Evolutionary conservation across 495 filamentous ascomycete genomes (phyloP).

Genomic region (Stereocaulon alpinum): DNA sequence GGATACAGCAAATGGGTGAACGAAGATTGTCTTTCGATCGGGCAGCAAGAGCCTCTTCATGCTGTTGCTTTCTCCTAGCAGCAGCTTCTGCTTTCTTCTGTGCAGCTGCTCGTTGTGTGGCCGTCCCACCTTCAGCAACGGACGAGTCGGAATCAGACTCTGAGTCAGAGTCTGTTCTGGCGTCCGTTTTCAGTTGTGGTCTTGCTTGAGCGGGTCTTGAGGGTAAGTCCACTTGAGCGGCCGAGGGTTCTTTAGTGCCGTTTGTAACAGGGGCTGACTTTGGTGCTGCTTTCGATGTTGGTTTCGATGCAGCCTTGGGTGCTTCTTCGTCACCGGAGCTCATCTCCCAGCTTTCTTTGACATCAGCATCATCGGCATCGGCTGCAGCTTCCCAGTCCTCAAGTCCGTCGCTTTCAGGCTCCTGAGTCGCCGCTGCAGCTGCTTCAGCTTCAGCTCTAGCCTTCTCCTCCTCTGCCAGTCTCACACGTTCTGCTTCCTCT

Average conservation of each 20-base stretch:
- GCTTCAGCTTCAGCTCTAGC: slow-evolving; percentile 49
- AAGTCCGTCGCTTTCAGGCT: slow-evolving; percentile 48
- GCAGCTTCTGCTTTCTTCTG: slow-evolving; percentile 80
- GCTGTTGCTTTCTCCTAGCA: slow-evolving; percentile 76
- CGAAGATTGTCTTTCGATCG: slow-evolving; percentile 89
- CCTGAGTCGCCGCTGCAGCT: slow-evolving; percentile 32
- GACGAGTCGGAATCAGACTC: slow-evolving; percentile 38
- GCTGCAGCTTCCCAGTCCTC: slow-evolving; percentile 89
- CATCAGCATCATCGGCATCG: slow-evolving; percentile 55
- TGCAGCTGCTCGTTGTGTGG: slow-evolving; percentile 55
- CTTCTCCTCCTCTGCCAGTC: slow-evolving; percentile 53
- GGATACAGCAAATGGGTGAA: slow-evolving; percentile 98
- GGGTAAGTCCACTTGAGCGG: slow-evolving; percentile 26
- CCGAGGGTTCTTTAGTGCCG: slow-evolving; percentile 20
- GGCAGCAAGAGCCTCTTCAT: slow-evolving; percentile 85
- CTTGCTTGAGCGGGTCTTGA: slow-evolving; percentile 23
- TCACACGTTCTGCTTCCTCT: slow-evolving; percentile 57
- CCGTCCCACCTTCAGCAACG: slow-evolving; percentile 61
- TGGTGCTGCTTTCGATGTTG: slow-evolving; percentile 13
- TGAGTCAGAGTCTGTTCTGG: slow-evolving; percentile 43
- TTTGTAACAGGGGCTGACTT: slow-evolving; percentile 20
- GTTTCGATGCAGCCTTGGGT: background rate
- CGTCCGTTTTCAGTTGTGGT: slow-evolving; percentile 9
- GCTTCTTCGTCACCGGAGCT: slow-evolving; percentile 64
- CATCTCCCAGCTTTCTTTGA: slow-evolving; percentile 95